Evolutionary conservation across 2,329 filamentous ascomycete species (phyloP).

Genomic region (Aspergillus melleus): DNA sequence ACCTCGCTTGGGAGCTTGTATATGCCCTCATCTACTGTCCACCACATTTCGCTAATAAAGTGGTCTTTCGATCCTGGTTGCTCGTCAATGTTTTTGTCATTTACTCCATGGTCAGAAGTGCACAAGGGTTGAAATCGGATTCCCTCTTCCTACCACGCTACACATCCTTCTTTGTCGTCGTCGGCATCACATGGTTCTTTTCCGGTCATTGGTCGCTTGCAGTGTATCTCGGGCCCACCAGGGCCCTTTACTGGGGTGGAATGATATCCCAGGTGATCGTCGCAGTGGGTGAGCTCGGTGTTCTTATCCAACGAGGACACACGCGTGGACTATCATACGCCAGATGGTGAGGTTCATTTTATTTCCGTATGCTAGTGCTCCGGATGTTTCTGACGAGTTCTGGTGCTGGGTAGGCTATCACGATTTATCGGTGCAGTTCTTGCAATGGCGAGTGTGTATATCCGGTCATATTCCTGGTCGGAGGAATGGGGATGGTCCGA

Average conservation of each 20-base stretch:
- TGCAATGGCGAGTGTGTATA: background rate
- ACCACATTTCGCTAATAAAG: background rate
- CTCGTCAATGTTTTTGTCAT: slow-evolving; percentile 3
- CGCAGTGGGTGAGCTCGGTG: background rate
- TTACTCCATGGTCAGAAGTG: background rate
- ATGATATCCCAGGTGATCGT: background rate
- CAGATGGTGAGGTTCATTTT: background rate
- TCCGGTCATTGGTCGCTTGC: background rate
- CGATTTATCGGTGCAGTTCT: background rate
- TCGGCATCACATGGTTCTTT: background rate
- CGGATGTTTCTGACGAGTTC: background rate
- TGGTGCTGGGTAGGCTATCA: background rate
- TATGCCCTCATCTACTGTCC: slow-evolving; percentile 1
- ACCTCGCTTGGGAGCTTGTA: slow-evolving; percentile 6
- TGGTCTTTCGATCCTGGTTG: slow-evolving; percentile 1
- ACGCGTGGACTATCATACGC: background rate
- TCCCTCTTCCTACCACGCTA: background rate
- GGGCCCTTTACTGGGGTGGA: background rate
- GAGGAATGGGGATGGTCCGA: background rate
- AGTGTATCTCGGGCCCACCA: background rate
- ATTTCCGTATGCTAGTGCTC: background rate
- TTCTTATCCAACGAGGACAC: background rate
- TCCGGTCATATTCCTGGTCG: background rate
- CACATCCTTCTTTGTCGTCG: background rate
- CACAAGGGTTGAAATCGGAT: background rate